Evolutionary conservation across 257 asterid genomes (phyloP).

Genomic region (Scutellaria minor): DNA sequence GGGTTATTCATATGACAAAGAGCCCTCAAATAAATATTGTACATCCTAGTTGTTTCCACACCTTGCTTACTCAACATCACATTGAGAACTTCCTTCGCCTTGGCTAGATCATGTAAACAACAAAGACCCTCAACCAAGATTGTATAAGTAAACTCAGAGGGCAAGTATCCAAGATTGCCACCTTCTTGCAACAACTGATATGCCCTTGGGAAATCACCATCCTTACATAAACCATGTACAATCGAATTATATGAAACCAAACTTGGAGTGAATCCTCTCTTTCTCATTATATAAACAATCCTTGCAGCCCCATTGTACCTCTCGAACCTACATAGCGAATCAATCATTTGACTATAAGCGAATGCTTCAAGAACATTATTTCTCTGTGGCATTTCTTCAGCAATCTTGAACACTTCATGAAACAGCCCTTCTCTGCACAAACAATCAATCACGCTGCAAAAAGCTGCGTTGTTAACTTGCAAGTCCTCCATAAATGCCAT

Average conservation of each 20-base stretch:
- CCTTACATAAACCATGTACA: conserved; percentile 75
- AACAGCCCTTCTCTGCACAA: conserved; percentile 84
- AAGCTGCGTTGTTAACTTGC: conserved; percentile 64
- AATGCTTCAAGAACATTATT: conserved; percentile 61
- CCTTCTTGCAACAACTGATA: conserved; percentile 88
- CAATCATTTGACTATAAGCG: conserved; percentile 78
- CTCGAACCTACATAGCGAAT: conserved; percentile 68
- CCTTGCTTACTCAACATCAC: conserved; percentile 60
- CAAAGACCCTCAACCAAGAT: conserved; percentile 78
- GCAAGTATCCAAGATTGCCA: conserved; percentile 56
- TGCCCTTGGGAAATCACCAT: conserved; percentile 76
- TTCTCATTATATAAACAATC: conserved; percentile 83
- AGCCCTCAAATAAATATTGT: conserved; percentile 84
- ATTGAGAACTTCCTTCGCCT: conserved; percentile 67
- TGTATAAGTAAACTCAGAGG: conserved; percentile 77
- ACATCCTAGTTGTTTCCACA: conserved; percentile 63
- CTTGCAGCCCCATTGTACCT: conserved; percentile 91
- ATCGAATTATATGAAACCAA: conserved; percentile 66
- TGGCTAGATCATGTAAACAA: conserved; percentile 56
- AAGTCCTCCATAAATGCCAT: conserved; percentile 56
- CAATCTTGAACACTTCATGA: conserved; percentile 71
- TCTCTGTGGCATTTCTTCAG: conserved; percentile 79
- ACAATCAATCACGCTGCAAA: conserved; percentile 60
- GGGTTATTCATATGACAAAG: conserved; percentile 65
- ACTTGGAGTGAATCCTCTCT: conserved; percentile 68